Percentiles rank a stretch among this genome's conserved stretches.
These are phyloP conservation scores for Bruguiera hainesii DNA, from an alignment of 441 rosid genomes.

Conservation along the genomic window DNA sequence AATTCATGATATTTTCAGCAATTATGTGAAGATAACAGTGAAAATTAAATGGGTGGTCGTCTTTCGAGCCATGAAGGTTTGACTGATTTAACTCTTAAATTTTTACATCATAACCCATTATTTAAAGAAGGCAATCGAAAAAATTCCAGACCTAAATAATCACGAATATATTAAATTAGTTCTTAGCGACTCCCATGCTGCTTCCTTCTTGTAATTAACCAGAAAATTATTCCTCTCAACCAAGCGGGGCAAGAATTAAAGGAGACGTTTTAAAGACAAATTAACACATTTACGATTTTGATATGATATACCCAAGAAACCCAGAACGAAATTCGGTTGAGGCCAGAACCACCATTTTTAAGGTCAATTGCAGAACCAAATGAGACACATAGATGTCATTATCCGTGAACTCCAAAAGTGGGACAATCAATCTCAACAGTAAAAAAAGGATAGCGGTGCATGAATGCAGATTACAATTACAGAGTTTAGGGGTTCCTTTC, in stretches of 20 bases:
- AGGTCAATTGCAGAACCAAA: not conserved
- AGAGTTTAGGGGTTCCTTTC: constrained; percentile 20
- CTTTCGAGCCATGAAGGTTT: constrained; percentile 2
- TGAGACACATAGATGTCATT: constrained; percentile 34
- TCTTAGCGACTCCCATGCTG: not conserved
- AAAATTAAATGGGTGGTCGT: constrained; percentile 6
- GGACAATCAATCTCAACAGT: constrained; percentile 49
- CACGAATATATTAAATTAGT: not conserved
- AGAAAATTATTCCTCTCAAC: not conserved
- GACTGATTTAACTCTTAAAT: constrained; percentile 16
- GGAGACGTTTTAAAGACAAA: too few species aligned
- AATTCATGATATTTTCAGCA: constrained; percentile 21
- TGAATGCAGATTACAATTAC: constrained; percentile 24
- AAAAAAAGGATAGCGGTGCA: constrained; percentile 32
- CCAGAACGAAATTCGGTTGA: constrained; percentile 2
- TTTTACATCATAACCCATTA: not conserved
- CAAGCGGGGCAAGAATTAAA: too few species aligned
- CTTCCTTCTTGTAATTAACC: not conserved
- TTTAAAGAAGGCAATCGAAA: too few species aligned
- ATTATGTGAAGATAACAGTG: constrained; percentile 22
- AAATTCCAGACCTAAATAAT: too few species aligned
- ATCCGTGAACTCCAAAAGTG: constrained; percentile 47
- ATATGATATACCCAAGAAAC: not conserved
- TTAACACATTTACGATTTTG: too few species aligned
- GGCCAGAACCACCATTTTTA: not conserved